phyloP scores from a whole-genome alignment of 2,329 filamentous ascomycete species.

The Drechslera avenae region DNA sequence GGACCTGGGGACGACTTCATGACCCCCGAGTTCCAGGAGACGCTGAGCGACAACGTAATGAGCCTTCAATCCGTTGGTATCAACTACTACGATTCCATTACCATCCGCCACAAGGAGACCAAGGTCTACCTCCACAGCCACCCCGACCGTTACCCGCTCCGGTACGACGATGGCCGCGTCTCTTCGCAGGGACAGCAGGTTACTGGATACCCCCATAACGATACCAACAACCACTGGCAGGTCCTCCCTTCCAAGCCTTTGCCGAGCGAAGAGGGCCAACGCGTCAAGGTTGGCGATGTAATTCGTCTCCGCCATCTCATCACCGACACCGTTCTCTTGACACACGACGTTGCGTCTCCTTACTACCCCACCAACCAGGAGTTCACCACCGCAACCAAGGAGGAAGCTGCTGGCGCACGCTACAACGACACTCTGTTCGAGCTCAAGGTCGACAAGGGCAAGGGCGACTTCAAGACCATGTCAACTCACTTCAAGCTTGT shows the following conservation, averaged over 20 bases:
- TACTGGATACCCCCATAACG: slow-evolving; percentile 96
- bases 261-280: slow-evolving; percentile 62
- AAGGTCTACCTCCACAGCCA: slow-evolving; percentile 97
- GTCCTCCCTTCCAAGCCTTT: slow-evolving; percentile 69
- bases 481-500: slow-evolving; percentile 95
- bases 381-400: slow-evolving; percentile 80
- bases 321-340: slow-evolving; percentile 84
- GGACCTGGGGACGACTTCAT: slow-evolving; percentile 98
- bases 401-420: slow-evolving; percentile 74
- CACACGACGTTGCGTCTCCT: slow-evolving; percentile 95
- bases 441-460: slow-evolving; percentile 83
- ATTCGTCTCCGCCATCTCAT: slow-evolving; percentile 85
- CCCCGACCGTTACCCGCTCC: slow-evolving; percentile 82
- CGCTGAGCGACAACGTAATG: slow-evolving; percentile 92
- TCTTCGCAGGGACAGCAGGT: slow-evolving; percentile 97
- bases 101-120: slow-evolving; percentile 94
- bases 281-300: slow-evolving; percentile 81
- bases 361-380: slow-evolving; percentile 98
- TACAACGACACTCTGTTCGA: slow-evolving; percentile 93
- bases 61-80: slow-evolving; percentile 83
- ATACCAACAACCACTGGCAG: slow-evolving; percentile 99
- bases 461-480: slow-evolving; percentile 86
- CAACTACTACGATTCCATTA: slow-evolving; percentile 87
- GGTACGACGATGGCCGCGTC: slow-evolving; percentile 96
- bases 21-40: slow-evolving; percentile 97